A percentile compares a stretch with the other conserved stretches of the same genome.
Evolutionary conservation across 2,329 filamentous ascomycete species (phyloP).

Genomic region (Phialophora macrospora): DNA sequence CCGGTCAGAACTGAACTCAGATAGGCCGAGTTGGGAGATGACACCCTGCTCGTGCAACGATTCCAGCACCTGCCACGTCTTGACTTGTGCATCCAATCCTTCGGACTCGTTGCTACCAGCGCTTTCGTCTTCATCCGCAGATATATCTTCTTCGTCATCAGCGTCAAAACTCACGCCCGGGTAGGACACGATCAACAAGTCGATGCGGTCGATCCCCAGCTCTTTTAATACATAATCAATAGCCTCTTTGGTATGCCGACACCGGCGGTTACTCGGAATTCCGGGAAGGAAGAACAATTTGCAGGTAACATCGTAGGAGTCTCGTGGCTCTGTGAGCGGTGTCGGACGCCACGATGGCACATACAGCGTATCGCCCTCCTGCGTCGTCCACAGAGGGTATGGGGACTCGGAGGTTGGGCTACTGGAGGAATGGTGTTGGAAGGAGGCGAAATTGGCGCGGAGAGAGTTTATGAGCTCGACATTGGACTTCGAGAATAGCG

Average conservation of each 20-base stretch:
- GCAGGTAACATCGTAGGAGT: conserved; percentile 90
- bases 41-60: conserved; percentile 70
- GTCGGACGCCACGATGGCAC: conserved; percentile 79
- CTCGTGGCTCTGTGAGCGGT: conserved; percentile 75
- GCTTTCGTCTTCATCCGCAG: conserved; percentile 58
- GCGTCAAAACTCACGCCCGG: conserved; percentile 93
- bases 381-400: conserved; percentile 67
- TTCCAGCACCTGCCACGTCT: conserved; percentile 73
- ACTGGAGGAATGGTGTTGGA: conserved; percentile 57
- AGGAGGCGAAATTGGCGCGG: conserved; percentile 77
- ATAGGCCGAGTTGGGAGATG: conserved; percentile 77
- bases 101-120: conserved; percentile 51
- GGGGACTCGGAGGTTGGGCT: conserved; percentile 36
- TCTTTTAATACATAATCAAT: conserved; percentile 80
- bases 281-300: conserved; percentile 91
- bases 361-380: conserved; percentile 66
- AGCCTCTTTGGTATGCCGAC: conserved; percentile 75
- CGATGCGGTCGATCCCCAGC: conserved; percentile 74
- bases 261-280: conserved; percentile 67
- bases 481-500: conserved; percentile 81
- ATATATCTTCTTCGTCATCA: conserved; percentile 75
- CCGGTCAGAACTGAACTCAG: conserved; percentile 88
- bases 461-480: conserved; percentile 89
- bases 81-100: conserved; percentile 66
- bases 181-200: conserved; percentile 90